Conservation (phyloP, 179 eudicot species). For the Monotropa hypopitys region DNA sequence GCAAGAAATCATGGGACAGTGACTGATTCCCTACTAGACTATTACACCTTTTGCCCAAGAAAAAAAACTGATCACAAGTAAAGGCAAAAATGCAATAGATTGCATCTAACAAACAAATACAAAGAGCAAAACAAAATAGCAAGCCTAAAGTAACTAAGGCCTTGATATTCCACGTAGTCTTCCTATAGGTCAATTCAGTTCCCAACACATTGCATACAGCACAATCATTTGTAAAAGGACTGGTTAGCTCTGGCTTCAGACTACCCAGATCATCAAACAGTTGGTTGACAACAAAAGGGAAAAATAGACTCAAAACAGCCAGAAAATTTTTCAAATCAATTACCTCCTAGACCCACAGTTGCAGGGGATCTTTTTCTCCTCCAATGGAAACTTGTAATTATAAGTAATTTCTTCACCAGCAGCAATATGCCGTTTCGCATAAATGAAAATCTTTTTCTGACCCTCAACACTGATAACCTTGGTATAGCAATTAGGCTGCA, state of each 20-base stretch:
- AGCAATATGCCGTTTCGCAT: constrained; percentile 79
- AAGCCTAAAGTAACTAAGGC: background rate
- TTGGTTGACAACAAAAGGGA: background rate
- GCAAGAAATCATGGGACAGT: background rate
- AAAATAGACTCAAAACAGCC: background rate
- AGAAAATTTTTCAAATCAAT: constrained; percentile 5
- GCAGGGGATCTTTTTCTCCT: constrained; percentile 94
- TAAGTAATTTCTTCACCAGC: constrained; percentile 96
- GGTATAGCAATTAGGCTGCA: constrained; percentile 97
- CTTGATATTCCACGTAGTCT: background rate
- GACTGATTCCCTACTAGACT: background rate
- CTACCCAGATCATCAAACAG: background rate
- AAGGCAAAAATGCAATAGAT: background rate
- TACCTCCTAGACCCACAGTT: constrained; percentile 93
- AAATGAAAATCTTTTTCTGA: constrained; percentile 91
- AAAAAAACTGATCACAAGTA: background rate
- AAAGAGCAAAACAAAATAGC: background rate
- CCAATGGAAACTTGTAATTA: constrained; percentile 92
- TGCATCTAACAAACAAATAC: background rate
- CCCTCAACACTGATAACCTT: constrained; percentile 91
- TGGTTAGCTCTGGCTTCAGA: background rate
- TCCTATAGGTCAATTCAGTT: background rate
- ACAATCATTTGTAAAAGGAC: background rate
- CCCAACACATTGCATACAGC: background rate
- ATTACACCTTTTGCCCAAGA: background rate